Conservation (phyloP, 139 green algal species). For the Picocystis salinarum region DNA sequence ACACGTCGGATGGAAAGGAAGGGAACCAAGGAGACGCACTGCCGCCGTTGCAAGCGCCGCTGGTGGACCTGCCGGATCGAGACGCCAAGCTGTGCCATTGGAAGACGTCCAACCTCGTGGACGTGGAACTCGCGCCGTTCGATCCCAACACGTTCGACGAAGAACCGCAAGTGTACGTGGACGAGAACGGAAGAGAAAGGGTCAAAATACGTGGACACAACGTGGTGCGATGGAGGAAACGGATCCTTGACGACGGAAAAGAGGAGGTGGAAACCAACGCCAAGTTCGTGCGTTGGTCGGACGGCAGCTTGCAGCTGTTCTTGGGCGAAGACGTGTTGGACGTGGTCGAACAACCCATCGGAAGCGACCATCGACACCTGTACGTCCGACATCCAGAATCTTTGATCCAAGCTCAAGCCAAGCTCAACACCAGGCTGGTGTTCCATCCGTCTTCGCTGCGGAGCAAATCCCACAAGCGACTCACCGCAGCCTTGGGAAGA, state of each 20-base stretch:
- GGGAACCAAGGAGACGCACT: too few species aligned
- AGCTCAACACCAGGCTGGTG: slow-evolving; percentile 31
- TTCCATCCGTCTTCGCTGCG: slow-evolving; percentile 41
- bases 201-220: slow-evolving; percentile 19
- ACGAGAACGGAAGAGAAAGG: slow-evolving; percentile 20
- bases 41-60: too few species aligned
- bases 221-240: slow-evolving; percentile 18
- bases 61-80: too few species aligned
- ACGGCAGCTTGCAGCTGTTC: slow-evolving; percentile 44
- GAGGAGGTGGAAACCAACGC: slow-evolving; percentile 69
- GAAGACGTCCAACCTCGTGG: slow-evolving; percentile 40
- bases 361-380: slow-evolving; percentile 32
- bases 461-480: slow-evolving; percentile 32
- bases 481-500: slow-evolving; percentile 23
- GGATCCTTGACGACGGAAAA: too few species aligned
- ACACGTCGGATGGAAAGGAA: too few species aligned
- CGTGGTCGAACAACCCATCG: slow-evolving; percentile 30
- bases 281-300: slow-evolving; percentile 52
- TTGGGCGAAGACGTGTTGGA: slow-evolving; percentile 58
- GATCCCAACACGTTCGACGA: slow-evolving; percentile 29
- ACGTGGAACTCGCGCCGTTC: slow-evolving; percentile 36
- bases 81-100: too few species aligned
- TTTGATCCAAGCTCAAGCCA: slow-evolving; percentile 37
- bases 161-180: slow-evolving; percentile 18
- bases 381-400: slow-evolving; percentile 20